Percentiles rank a stretch among this genome's conserved stretches.
Conservation (phyloP, 129 eudicot genomes). For the Sambucus nigra region DNA sequence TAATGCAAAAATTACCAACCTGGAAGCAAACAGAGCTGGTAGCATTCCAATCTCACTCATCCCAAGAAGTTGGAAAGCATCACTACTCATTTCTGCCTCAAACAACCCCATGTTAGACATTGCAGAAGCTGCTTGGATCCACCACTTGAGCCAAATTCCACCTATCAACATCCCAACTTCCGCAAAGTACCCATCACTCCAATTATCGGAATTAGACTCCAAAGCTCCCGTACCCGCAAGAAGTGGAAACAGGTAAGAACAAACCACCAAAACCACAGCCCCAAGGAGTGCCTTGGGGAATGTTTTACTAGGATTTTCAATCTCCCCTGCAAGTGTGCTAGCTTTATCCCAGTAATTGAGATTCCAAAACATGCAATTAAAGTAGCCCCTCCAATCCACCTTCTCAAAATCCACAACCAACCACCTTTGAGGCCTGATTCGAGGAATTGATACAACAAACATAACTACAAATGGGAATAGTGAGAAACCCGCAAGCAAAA, state of each 20-base stretch:
- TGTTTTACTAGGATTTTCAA: conserved; percentile 58
- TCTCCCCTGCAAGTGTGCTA: conserved; percentile 86
- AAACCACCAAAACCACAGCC: conserved; percentile 59
- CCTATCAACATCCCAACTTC: conserved; percentile 89
- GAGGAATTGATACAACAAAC: conserved; percentile 61
- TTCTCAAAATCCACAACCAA: conserved; percentile 41
- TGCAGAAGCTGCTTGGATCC: conserved; percentile 92
- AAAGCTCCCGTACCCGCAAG: conserved; percentile 87
- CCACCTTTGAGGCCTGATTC: conserved; percentile 55
- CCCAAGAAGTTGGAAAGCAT: conserved; percentile 84
- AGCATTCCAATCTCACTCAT: conserved; percentile 95
- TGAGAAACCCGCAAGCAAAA: conserved; percentile 71
- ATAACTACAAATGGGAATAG: conserved; percentile 67
- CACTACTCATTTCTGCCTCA: conserved; percentile 94
- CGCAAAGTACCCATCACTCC: conserved; percentile 95
- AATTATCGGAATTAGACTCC: conserved; percentile 36
- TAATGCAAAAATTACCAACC: conserved; percentile 26
- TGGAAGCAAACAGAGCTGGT: conserved; percentile 63
- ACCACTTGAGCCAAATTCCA: conserved; percentile 90
- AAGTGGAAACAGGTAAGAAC: conserved; percentile 73
- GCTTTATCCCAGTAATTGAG: conserved; percentile 91
- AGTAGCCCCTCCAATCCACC: conserved; percentile 78
- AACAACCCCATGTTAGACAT: conserved; percentile 87
- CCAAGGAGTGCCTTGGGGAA: conserved; percentile 79
- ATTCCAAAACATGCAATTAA: conserved; percentile 89